phyloP scores from a whole-genome alignment of 1,284 basidiomycete genomes.

The Boletus mariae region DNA sequence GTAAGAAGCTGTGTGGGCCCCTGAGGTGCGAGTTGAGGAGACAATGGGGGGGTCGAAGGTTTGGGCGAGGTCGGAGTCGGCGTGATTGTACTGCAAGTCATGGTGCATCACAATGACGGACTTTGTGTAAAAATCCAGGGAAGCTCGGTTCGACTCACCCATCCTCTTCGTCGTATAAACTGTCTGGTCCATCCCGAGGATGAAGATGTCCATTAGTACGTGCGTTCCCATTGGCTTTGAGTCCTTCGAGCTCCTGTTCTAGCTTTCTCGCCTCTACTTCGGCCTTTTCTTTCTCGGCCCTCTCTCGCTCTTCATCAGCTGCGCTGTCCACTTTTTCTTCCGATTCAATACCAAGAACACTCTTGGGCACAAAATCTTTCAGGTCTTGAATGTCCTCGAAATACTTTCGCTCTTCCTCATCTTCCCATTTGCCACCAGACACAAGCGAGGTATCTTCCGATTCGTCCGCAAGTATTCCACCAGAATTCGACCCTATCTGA shows the following conservation, averaged over 20 bases:
- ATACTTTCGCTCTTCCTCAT: constrained; percentile 94
- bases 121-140: constrained; percentile 1
- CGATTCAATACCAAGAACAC: constrained; percentile 80
- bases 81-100: constrained; percentile 38
- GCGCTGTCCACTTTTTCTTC: constrained; percentile 40
- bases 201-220: constrained; percentile 19
- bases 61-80: constrained; percentile 68
- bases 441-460: constrained; percentile 54
- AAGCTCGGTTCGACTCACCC: constrained; percentile 40
- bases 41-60: constrained; percentile 54
- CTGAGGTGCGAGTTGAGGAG: constrained; percentile 70
- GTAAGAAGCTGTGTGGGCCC: constrained; percentile 92
- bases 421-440: constrained; percentile 91
- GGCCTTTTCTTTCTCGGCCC: constrained; percentile 44
- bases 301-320: constrained; percentile 45
- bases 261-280: constrained; percentile 64
- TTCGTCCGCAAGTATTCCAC: constrained; percentile 41
- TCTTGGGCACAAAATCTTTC: constrained; percentile 86
- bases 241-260: constrained; percentile 63
- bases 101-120: constrained; percentile 1
- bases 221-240: constrained; percentile 38
- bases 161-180: constrained; percentile 42
- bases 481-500: constrained; percentile 59
- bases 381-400: constrained; percentile 94
- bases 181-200: constrained; percentile 18